Evolutionary conservation across 352 stramenopile genomes (phyloP), one percentile per base, ranked within the genome.

Genomic region (Blastocystis sp.): DNA sequence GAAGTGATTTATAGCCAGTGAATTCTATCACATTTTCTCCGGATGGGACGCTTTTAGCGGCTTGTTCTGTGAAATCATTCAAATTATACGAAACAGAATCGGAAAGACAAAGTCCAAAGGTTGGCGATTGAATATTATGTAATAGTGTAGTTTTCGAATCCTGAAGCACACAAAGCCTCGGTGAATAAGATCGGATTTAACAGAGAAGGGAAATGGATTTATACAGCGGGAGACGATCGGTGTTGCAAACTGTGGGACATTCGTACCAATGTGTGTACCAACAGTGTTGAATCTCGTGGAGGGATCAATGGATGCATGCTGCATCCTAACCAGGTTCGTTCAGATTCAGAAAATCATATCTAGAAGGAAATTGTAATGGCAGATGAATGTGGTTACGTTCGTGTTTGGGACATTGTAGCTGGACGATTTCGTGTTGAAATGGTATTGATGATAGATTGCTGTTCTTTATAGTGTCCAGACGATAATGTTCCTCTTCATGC

Each of bases 181-280:
- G 49, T 87, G 21, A 78, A 78, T 42, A 87, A 61, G 19, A 78
- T 87, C 24, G 77, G 77, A n/a, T 87, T 87, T 46, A 87, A 77
- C 49, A 77, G 51, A 14, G 77, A 87, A 19, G 39, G 12, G 0
- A 87, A 87, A 65, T 87, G 77, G 77, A 32, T 87, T 24, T 87
- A 87, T 54, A 87, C 77, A 58, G 77, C 59, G 7, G 49, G 59
- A 56, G 56, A 87, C 39, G 77, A 87, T 35, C 71, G 59, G 21
- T 46, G 42, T 42, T 78, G 59, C 56, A 87, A 87, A 54, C 71
- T 87, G 24, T 87, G 77, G 77, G 77, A 87, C 16, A 77, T 87
- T 16, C 77, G 77, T 24, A 87, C 65, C 0, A 46, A 42, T n/a
- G 65, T 63, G 27, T 87, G 77, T 37, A 77, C 46, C 1, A 24